Evolutionary conservation across 164 flowering plant species (phyloP).

Genomic region (Tetrastigma voinierianum): DNA sequence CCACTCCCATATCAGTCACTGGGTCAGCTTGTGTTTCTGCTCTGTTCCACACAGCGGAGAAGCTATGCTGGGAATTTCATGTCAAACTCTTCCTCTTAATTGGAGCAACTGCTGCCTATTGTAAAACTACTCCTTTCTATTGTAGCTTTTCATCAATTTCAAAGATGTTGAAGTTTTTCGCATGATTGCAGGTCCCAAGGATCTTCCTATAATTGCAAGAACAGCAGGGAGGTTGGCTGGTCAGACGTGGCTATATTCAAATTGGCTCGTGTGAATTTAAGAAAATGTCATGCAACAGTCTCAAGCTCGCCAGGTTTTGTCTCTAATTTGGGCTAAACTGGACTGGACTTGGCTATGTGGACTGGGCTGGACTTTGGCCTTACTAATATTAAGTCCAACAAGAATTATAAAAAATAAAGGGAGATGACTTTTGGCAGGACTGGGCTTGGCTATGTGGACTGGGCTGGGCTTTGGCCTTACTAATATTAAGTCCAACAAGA

Average conservation of each 20-base stretch:
- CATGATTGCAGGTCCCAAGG: slow-evolving; percentile 72
- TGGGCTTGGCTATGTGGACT: too few relatives aligned
- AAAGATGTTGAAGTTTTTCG: background rate
- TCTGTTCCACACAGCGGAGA: too few relatives aligned
- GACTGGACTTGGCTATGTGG: too few relatives aligned
- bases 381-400: background rate
- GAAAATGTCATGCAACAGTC: slow-evolving; percentile 80
- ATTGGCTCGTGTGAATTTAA: slow-evolving; percentile 82
- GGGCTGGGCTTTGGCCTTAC: too few relatives aligned
- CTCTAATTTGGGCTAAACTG: too few relatives aligned
- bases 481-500: too few relatives aligned
- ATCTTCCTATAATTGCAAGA: slow-evolving; percentile 79
- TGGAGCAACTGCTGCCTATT: slow-evolving; percentile 87
- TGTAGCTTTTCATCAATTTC: background rate
- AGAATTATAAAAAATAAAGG: too few relatives aligned
- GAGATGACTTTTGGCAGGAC: too few relatives aligned
- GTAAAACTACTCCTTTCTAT: slow-evolving; percentile 22
- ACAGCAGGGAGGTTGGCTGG: slow-evolving; percentile 85
- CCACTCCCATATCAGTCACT: too few relatives aligned
- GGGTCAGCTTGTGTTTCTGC: too few relatives aligned
- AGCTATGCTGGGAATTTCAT: slow-evolving; percentile 74
- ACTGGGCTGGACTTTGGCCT: too few relatives aligned
- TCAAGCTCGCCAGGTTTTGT: slow-evolving; percentile 76
- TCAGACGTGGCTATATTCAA: slow-evolving; percentile 83
- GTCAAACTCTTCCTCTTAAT: slow-evolving; percentile 72